These are phyloP conservation scores for Thalassiosira delicatula DNA, from an alignment of 352 stramenopile genomes.

Conservation along the genomic window DNA sequence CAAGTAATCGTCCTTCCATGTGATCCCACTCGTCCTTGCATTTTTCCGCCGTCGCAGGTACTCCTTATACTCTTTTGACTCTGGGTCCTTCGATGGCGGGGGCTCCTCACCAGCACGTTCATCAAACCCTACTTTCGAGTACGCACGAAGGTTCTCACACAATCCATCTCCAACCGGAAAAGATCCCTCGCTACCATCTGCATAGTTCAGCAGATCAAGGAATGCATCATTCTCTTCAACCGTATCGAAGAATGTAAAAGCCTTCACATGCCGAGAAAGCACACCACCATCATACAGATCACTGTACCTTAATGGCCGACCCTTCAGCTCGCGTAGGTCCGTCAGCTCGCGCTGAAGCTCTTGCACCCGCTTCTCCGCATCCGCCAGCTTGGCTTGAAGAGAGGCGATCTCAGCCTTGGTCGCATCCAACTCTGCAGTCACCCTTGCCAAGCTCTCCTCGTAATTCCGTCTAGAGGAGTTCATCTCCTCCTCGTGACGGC, in stretches of 20 bases:
- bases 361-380: too few relatives aligned
- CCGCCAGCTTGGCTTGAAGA: too few relatives aligned
- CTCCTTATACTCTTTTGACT: too few relatives aligned
- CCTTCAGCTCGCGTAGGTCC: not conserved
- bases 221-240: slow-evolving; percentile 27
- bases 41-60: not conserved
- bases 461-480: too few relatives aligned
- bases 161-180: not conserved
- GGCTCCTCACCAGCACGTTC: not conserved
- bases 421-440: too few relatives aligned
- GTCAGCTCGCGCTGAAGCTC: too few relatives aligned
- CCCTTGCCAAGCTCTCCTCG: too few relatives aligned
- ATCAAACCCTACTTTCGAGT: not conserved
- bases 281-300: slow-evolving; percentile 15
- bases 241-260: slow-evolving; percentile 26
- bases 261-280: not conserved
- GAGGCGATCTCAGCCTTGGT: too few relatives aligned
- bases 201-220: slow-evolving; percentile 23
- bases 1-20: not conserved
- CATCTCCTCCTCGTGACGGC: not conserved
- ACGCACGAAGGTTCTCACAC: not conserved
- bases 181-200: slow-evolving; percentile 7
- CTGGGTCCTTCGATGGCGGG: not conserved
- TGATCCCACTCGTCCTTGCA: not conserved
- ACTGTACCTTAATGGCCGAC: not conserved